A percentile compares a stretch with the other conserved stretches of the same genome.
These are phyloP conservation scores for Penicillium glabrum DNA, from an alignment of 2,329 filamentous ascomycete species.

Conservation along the genomic window DNA sequence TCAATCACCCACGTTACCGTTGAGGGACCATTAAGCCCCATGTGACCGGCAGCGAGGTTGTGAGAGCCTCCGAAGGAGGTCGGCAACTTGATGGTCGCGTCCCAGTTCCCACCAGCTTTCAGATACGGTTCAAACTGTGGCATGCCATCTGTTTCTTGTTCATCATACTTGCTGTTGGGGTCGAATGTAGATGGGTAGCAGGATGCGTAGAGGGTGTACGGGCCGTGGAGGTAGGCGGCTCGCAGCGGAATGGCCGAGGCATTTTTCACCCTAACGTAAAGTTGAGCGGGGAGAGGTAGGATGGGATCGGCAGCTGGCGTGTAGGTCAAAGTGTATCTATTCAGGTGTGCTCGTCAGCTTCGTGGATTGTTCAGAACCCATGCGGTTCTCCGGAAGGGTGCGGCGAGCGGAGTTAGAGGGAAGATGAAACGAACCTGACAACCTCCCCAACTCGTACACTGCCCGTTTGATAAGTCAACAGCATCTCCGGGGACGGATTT, in stretches of 20 bases:
- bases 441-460: constrained; percentile 93
- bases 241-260: constrained; percentile 85
- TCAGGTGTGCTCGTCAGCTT: constrained; percentile 1
- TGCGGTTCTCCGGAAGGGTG: neutral
- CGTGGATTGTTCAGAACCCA: neutral
- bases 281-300: constrained; percentile 75
- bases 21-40: constrained; percentile 41
- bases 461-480: constrained; percentile 87
- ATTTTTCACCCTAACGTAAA: constrained; percentile 88
- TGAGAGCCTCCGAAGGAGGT: constrained; percentile 59
- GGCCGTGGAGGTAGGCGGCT: constrained; percentile 93
- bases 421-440: constrained; percentile 64
- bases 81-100: constrained; percentile 75
- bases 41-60: constrained; percentile 46
- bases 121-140: constrained; percentile 96
- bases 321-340: constrained; percentile 80
- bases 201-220: constrained; percentile 85
- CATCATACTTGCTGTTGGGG: constrained; percentile 74
- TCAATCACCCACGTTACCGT: constrained; percentile 86
- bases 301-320: constrained; percentile 86
- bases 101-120: constrained; percentile 88
- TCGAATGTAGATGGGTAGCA: constrained; percentile 82
- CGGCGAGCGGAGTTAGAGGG: neutral
- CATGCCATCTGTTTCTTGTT: constrained; percentile 68
- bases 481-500: constrained; percentile 57